A percentile compares a stretch with the other conserved stretches of the same genome.
These are phyloP conservation scores for Fusarium robinianum DNA, from an alignment of 2,329 filamentous ascomycete species.

Conservation along the genomic window DNA sequence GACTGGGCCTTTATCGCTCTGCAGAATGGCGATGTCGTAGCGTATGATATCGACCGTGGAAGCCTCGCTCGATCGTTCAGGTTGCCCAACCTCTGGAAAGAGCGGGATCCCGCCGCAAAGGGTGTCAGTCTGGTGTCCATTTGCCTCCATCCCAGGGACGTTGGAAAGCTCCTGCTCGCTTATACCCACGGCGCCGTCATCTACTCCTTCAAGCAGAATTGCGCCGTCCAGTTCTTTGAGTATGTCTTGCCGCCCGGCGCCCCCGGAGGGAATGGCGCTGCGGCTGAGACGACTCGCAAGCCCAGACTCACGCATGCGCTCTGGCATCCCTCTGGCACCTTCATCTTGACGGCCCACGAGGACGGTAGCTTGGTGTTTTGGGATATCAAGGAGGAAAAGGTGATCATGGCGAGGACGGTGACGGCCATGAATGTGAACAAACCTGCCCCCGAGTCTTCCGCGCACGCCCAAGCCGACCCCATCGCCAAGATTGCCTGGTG, in stretches of 20 bases:
- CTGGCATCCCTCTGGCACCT: constrained; percentile 95
- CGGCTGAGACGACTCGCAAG: constrained; percentile 64
- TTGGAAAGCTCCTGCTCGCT: constrained; percentile 88
- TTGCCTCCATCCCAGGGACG: constrained; percentile 86
- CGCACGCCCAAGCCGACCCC: constrained; percentile 69
- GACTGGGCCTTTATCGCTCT: constrained; percentile 91
- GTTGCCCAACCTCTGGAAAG: constrained; percentile 85
- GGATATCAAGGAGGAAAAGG: constrained; percentile 86
- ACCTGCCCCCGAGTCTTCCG: constrained; percentile 56
- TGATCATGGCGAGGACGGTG: constrained; percentile 82
- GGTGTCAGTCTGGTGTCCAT: constrained; percentile 70
- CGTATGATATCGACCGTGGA: constrained; percentile 91
- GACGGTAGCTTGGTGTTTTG: constrained; percentile 92
- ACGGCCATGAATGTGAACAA: constrained; percentile 74
- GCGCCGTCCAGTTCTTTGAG: constrained; percentile 76
- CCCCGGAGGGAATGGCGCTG: constrained; percentile 75
- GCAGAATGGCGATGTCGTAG: constrained; percentile 80
- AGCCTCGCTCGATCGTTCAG: constrained; percentile 71
- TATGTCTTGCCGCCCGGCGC: constrained; percentile 83
- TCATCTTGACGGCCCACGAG: constrained; percentile 83
- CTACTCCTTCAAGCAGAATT: constrained; percentile 94
- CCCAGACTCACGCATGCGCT: constrained; percentile 81
- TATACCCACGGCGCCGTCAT: constrained; percentile 86
- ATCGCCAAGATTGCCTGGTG: constrained; percentile 87
- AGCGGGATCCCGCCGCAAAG: constrained; percentile 69